These are phyloP conservation scores for Pleurotus tuber-regium DNA, from an alignment of 768 basidiomycete species.

Conservation along the genomic window DNA sequence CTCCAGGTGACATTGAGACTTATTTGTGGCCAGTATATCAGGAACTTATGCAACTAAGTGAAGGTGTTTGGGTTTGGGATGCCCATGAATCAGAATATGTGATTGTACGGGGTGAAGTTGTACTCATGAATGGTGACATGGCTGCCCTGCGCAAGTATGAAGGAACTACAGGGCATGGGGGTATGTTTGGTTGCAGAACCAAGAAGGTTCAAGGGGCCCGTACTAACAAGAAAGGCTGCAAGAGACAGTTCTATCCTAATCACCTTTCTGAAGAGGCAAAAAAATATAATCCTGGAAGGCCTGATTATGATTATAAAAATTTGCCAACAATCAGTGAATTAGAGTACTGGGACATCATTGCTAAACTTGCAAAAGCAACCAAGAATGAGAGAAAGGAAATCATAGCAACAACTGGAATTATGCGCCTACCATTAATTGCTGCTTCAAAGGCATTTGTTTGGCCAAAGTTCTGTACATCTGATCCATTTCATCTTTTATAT, in stretches of 20 bases:
- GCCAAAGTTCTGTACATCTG: constrained; percentile 29
- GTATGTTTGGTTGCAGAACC: constrained; percentile 25
- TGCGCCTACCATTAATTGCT: constrained; percentile 26
- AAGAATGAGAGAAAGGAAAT: constrained; percentile 17
- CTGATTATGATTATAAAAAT: constrained; percentile 20
- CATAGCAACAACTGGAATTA: constrained; percentile 21
- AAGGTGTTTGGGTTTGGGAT: constrained; percentile 34
- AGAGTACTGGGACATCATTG: constrained; percentile 23
- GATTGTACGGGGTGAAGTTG: constrained; percentile 17
- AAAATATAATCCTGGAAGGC: constrained; percentile 21
- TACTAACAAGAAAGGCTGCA: constrained; percentile 21
- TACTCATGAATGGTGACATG: constrained; percentile 28
- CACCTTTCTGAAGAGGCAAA: constrained; percentile 17
- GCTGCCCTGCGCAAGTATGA: constrained; percentile 29
- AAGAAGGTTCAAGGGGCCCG: constrained; percentile 25
- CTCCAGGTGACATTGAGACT: constrained; percentile 26
- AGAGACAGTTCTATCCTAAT: constrained; percentile 28
- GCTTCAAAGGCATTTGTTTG: constrained; percentile 27
- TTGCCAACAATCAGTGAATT: constrained; percentile 21
- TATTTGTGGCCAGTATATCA: constrained; percentile 23
- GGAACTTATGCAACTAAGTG: constrained; percentile 23
- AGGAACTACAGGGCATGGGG: too few relatives aligned
- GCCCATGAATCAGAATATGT: constrained; percentile 23
- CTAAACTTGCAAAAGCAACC: constrained; percentile 14
- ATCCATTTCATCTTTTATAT: constrained; percentile 35